Base-by-base conservation (phyloP, 768 basidiomycete species). In the Boletus speciosus region DNA sequence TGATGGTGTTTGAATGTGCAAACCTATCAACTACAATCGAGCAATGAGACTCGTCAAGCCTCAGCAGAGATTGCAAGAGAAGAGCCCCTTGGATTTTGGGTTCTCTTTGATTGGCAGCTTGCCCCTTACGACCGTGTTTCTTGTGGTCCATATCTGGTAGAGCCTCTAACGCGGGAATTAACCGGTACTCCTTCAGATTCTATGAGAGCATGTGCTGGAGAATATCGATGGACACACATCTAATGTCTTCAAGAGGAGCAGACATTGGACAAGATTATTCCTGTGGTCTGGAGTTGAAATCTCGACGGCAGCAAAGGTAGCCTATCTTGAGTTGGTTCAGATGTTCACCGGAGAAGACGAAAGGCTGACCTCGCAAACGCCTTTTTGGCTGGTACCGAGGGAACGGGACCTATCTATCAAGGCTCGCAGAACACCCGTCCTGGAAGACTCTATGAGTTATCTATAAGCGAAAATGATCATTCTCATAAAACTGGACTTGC, bases 71-170 rank as follows among this genome's bases (percentile, higher is more conserved):
- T 69, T 98, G 94, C 2, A 98, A 71, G 12, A 99, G 71, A 16
- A 98, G 70, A 3, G 90, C 88, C 1, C 96, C 96, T 66, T 93
- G 92, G 12, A 87, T 80, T 61, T 83, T 89, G 7, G 86, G 83
- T 63, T 85, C 86, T 39, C 83, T 65, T 1, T 75, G 73, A 51
- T 75, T 73, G 50, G 61, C 60, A 15, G 55, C 49, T 59, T 61
- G 51, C 41, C 39, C 50, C 60, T 55, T 58, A 47, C 36, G 54
- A 47, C 27, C 63, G 37, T 46, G 51, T 49, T 51, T 57, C 53
- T 52, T 46, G 55, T 46, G 42, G 54, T 51, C 45, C 63, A 32
- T 41, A 19, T 59, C 50, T 47, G 52, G 34, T 16, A 52, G 49
- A n/a, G 52, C 31, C 34, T 63, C 62, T 10, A 52, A 31, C 16